Percentiles rank a stretch among this genome's conserved stretches.
Conservation (phyloP, 192 early-diverging fungal genomes). For the Borealophlyctis nickersoniae region DNA sequence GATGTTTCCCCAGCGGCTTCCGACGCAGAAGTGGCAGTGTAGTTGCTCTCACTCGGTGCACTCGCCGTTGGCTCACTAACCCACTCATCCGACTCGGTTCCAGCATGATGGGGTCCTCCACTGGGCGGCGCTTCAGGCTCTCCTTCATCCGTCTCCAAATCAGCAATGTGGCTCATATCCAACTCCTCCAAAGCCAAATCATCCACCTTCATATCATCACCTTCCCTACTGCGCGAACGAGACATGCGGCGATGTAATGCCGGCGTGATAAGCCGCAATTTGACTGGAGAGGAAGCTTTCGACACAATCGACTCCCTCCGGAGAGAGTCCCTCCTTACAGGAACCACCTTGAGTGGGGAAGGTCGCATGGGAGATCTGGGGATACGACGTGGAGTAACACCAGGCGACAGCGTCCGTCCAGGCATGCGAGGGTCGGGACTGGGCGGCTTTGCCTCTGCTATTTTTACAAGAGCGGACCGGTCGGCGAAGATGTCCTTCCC, state of each 20-base stretch:
- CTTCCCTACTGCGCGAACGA: neutral
- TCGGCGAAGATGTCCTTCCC: neutral
- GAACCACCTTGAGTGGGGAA: neutral
- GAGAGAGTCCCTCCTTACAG: too few relatives aligned
- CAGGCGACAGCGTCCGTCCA: neutral
- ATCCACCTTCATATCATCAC: neutral
- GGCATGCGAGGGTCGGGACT: too few relatives aligned
- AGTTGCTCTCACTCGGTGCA: neutral
- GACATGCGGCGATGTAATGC: neutral
- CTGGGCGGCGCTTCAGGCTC: neutral
- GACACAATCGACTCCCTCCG: neutral
- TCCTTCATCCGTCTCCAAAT: neutral
- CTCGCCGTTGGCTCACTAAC: neutral
- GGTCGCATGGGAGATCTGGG: neutral
- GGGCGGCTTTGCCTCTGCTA: neutral
- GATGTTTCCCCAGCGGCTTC: too few relatives aligned
- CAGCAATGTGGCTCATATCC: neutral
- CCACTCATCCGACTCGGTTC: neutral
- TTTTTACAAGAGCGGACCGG: neutral
- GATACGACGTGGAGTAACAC: neutral
- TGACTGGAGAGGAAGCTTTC: neutral
- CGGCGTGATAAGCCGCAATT: neutral
- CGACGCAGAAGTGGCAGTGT: neutral
- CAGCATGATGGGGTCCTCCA: too few relatives aligned
- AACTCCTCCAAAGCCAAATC: conserved; percentile 1